These are phyloP conservation scores for Cucurbitaria berberidis DNA, from an alignment of 2,329 filamentous ascomycete species.

Conservation along the genomic window DNA sequence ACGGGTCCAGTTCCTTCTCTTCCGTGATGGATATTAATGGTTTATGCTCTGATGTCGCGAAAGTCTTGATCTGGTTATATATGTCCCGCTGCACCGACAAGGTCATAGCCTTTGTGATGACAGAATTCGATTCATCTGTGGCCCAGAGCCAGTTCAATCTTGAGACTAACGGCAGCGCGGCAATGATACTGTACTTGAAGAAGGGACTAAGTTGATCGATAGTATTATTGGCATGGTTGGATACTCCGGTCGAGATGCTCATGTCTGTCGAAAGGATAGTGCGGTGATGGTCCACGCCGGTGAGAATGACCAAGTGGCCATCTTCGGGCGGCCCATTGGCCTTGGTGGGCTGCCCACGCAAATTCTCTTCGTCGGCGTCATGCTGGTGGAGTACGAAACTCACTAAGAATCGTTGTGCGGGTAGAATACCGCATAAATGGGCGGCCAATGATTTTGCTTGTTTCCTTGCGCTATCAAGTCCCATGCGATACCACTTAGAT, in stretches of 20 bases:
- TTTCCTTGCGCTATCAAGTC: too few species aligned
- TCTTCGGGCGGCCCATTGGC: too few species aligned
- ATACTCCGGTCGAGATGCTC: not conserved
- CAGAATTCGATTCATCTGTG: not conserved
- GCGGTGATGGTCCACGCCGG: slow-evolving; percentile 1
- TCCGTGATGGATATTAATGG: not conserved
- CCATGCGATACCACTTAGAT: slow-evolving; percentile 10
- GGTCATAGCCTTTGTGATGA: not conserved
- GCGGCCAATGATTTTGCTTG: too few species aligned
- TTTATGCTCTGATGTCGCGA: not conserved
- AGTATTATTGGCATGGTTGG: not conserved
- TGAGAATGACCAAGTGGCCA: not conserved
- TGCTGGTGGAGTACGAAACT: slow-evolving; percentile 4
- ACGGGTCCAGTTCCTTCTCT: too few species aligned
- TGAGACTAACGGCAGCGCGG: not conserved
- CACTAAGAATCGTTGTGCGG: not conserved
- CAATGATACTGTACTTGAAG: slow-evolving; percentile 4
- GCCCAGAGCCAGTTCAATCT: slow-evolving; percentile 2
- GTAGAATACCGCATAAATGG: too few species aligned
- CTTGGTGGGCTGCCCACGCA: too few species aligned
- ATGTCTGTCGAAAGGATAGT: not conserved
- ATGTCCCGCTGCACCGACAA: slow-evolving; percentile 1
- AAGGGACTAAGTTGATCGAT: not conserved
- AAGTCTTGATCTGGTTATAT: not conserved
- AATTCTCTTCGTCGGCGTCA: too few species aligned